These are phyloP conservation scores for Lepraria neglecta DNA, from an alignment of 495 filamentous ascomycete genomes.

Conservation along the genomic window DNA sequence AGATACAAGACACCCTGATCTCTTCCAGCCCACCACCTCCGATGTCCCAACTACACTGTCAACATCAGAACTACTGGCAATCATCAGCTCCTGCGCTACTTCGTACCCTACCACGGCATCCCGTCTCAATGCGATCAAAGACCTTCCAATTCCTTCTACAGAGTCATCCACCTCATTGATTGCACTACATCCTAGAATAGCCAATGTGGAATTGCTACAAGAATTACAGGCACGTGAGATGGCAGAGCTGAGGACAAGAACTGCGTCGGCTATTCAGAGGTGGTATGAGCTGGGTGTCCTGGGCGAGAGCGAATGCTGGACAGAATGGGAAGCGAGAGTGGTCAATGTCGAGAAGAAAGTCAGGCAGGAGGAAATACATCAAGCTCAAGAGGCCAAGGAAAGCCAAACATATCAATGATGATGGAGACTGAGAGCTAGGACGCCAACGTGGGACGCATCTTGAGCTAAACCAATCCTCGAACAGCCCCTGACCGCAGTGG, in stretches of 20 bases:
- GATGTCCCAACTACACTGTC: constrained; percentile 41
- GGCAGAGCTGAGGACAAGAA: constrained; percentile 63
- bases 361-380: constrained; percentile 49
- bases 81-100: constrained; percentile 67
- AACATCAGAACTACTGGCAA: constrained; percentile 48
- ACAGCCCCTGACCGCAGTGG: background rate
- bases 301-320: constrained; percentile 62
- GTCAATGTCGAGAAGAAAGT: constrained; percentile 61
- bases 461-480: background rate
- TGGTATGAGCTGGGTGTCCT: constrained; percentile 77
- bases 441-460: background rate
- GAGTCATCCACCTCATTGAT: constrained; percentile 60
- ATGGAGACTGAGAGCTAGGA: background rate
- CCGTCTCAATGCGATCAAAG: constrained; percentile 68
- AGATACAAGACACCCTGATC: constrained; percentile 54
- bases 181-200: constrained; percentile 63
- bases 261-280: constrained; percentile 60
- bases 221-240: constrained; percentile 64
- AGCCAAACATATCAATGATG: constrained; percentile 19
- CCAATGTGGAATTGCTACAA: constrained; percentile 59
- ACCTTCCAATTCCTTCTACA: constrained; percentile 69
- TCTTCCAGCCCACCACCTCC: constrained; percentile 44
- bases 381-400: constrained; percentile 39
- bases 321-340: constrained; percentile 65
- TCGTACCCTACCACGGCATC: constrained; percentile 72